phyloP scores from a whole-genome alignment of 345 rosid species.

The Diplotaxis tenuifolia region DNA sequence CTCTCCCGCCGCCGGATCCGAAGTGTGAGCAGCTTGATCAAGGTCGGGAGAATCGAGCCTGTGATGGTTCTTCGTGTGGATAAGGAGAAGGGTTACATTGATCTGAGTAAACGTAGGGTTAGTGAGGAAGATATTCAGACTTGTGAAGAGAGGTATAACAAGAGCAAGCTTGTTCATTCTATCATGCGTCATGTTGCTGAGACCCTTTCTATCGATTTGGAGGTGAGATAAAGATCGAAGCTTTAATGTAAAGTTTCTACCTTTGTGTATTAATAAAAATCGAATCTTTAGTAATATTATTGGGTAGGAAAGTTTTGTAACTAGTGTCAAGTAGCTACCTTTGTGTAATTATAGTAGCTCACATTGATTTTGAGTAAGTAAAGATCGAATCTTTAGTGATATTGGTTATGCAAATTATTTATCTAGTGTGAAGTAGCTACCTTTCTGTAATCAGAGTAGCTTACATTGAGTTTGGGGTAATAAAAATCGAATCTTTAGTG shows the following conservation, averaged over 20 bases:
- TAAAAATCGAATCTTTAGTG: not conserved
- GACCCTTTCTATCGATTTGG: conserved; percentile 82
- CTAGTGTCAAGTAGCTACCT: not conserved
- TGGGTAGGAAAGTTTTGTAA: too few species aligned
- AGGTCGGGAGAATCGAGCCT: conserved; percentile 95
- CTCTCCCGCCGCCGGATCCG: conserved; percentile 98
- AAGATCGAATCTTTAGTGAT: not conserved
- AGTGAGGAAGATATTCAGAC: conserved; percentile 90
- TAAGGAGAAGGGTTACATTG: conserved; percentile 95
- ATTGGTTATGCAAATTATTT: too few species aligned
- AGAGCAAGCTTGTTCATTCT: conserved; percentile 99
- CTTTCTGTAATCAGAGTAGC: not conserved
- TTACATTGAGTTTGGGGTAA: not conserved
- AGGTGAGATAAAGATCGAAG: conserved; percentile 43
- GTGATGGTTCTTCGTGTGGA: conserved; percentile 98
- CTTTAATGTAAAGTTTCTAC: not conserved
- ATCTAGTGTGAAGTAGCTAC: not conserved
- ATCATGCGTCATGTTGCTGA: conserved; percentile 98
- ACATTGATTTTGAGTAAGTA: not conserved
- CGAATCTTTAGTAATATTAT: too few species aligned
- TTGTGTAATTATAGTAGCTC: not conserved
- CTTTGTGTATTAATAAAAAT: not conserved
- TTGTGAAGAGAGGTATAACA: conserved; percentile 95
- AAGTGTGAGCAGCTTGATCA: conserved; percentile 88
- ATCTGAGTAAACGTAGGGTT: conserved; percentile 91